These are phyloP conservation scores for Ephemerocybe angulata DNA, from an alignment of 768 basidiomycete species.

Conservation along the genomic window DNA sequence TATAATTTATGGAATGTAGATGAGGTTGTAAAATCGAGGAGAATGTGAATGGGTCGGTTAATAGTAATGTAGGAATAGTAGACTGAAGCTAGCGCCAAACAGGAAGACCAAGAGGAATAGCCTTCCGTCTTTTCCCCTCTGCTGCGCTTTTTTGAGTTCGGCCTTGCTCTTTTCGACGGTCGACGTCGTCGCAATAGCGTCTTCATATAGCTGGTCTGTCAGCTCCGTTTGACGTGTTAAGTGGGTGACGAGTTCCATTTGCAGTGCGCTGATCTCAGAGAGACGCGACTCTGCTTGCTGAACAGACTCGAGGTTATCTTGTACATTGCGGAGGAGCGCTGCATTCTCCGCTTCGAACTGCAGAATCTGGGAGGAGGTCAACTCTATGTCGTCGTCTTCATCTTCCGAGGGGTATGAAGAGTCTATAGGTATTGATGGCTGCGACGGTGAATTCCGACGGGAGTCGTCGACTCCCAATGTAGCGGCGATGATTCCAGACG, in stretches of 20 bases:
- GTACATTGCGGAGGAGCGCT: slow-evolving; percentile 75
- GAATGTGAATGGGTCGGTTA: slow-evolving; percentile 27
- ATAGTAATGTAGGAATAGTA: slow-evolving; percentile 94
- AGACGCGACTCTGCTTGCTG: slow-evolving; percentile 89
- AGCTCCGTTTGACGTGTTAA: slow-evolving; percentile 87
- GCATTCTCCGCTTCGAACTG: slow-evolving; percentile 94
- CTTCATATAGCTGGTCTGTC: slow-evolving; percentile 92
- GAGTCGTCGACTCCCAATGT: slow-evolving; percentile 46
- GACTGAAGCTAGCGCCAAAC: slow-evolving; percentile 83
- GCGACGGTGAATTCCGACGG: slow-evolving; percentile 20
- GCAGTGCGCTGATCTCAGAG: slow-evolving; percentile 89
- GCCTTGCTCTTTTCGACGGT: slow-evolving; percentile 87
- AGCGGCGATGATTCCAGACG: slow-evolving; percentile 55
- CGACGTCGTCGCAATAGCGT: slow-evolving; percentile 83
- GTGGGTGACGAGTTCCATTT: slow-evolving; percentile 87
- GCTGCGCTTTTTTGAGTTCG: slow-evolving; percentile 85
- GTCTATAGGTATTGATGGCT: slow-evolving; percentile 17
- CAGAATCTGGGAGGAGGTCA: slow-evolving; percentile 84
- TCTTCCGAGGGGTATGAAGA: slow-evolving; percentile 38
- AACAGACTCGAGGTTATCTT: slow-evolving; percentile 83
- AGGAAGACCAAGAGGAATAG: slow-evolving; percentile 90
- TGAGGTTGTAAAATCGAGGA: slow-evolving; percentile 13
- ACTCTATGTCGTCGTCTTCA: slow-evolving; percentile 76
- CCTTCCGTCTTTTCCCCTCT: slow-evolving; percentile 82
- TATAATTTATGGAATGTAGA: slow-evolving; percentile 12